Evolutionary conservation across 176 grass and related monocot genomes (phyloP), one percentile per base, ranked within the genome.

Genomic region (Aegilops tauschii): DNA sequence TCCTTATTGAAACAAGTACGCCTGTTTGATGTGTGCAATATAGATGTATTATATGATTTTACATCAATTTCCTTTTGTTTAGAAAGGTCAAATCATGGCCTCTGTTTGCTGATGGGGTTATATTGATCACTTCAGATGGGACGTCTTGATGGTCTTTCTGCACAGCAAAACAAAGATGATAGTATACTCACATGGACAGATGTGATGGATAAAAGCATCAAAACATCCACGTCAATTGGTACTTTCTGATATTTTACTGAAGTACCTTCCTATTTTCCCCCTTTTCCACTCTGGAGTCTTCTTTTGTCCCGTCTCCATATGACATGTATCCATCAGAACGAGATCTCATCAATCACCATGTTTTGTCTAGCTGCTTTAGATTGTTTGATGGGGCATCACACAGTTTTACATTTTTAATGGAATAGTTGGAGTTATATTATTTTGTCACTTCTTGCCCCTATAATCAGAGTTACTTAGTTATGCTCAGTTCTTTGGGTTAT

Each of bases 161-260:
- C 88, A 79, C 93, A 98, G 69, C 92, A 94, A 84, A 92, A 64
- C 82, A 94, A 87, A 92, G 91, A 82, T 63, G 93, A 96, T 40
- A 74, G 40, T 90, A 90, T 88, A 90, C 89, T 92, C 79, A 77
- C 88, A 44, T 98, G 96, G 96, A 93, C 90, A 85, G 88, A 94
- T 90, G 88, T 95, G 75, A 90, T 63, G 72, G 82, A 94, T 23
- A 92, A 81, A 89, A 90, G 58, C 52, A 74, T 63, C 44, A 89
- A 87, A 4, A 23, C 82, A 87, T 85, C 88, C 76, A 72, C 52
- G 5, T 8, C 86, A 82, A 78, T 31, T 78, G 96, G 92, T 93
- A 92, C 69, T 84, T 83, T 84, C 50, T 78, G 59, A 67, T 65
- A 47, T 52, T 76, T 76, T 54, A 80, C 4, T 44, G 16, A 27